Evolutionary conservation across 345 rosid genomes (phyloP), one percentile per base, ranked within the genome.

Genomic region (Brassica carinata): DNA sequence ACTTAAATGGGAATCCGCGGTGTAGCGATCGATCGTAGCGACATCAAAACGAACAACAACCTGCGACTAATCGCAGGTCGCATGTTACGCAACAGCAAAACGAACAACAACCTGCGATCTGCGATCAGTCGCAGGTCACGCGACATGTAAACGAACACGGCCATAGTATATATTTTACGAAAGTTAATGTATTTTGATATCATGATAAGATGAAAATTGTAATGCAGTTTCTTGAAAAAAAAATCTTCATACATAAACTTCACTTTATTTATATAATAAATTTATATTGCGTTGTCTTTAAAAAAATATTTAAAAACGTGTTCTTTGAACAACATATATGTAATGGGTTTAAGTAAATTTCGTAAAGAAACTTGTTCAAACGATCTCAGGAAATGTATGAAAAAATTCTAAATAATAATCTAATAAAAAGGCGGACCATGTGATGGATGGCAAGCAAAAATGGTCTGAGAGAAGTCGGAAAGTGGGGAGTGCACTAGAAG

Each of bases 401-500:
- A n/a, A 51, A 14, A 51, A 51, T 11, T 4, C 45, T 38, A 2
- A 45, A 13, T 13, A 3, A 13, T 45, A 51, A 51, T 51, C 58
- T 51, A 5, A 51, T 51, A 51, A n/a, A 13, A 51, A 23, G 53
- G 31, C 23, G 11, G 63, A 69, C 67, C 71, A 74, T 80, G 71
- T 74, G 75, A 48, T 40, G 71, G 79, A 19, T 19, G 23, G 23
- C 63, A 80, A 80, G 66, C 66, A 80, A 63, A 31, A 69, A 69
- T 61, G 79, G 75, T 70, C 53, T 69, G 71, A 68, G 66, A 1
- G 75, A 48, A 79, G 67, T 15, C 64, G 74, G 78, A 67, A 79
- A 80, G 79, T 80, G 83, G 55, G n/a, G 68, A 74, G 61, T 61
- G 59, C 78, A 73, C 70, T 80, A 15, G 58, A 74, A 69, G 79